Conservation (phyloP, 2,329 filamentous ascomycete species). For the Alternaria postmessia region DNA sequence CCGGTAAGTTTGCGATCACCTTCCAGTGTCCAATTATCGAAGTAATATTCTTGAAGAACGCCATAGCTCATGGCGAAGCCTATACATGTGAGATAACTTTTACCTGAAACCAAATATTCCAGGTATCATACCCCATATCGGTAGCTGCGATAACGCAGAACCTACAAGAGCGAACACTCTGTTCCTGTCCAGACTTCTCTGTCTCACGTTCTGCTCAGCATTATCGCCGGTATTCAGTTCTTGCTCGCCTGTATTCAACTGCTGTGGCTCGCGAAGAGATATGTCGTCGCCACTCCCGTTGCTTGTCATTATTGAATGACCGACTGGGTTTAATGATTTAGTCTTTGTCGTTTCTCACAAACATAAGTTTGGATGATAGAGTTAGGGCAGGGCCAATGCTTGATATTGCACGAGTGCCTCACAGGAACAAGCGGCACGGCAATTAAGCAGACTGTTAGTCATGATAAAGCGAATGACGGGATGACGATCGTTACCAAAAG, state of each 20-base stretch:
- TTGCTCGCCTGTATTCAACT: neutral
- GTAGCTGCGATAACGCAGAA: constrained; percentile 58
- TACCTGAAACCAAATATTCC: neutral
- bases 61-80: constrained; percentile 36
- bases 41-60: constrained; percentile 33
- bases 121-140: constrained; percentile 59
- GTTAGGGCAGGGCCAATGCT: neutral
- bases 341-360: too few relatives aligned
- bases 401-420: neutral
- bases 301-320: neutral
- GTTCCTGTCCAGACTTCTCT: neutral
- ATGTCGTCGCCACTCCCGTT: neutral
- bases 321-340: too few relatives aligned
- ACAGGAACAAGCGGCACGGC: neutral
- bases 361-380: neutral
- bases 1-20: constrained; percentile 26
- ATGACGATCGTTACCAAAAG: neutral
- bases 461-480: neutral
- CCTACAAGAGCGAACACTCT: constrained; percentile 52
- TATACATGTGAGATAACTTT: neutral
- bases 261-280: neutral
- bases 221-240: neutral
- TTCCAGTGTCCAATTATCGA: constrained; percentile 25
- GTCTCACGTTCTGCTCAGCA: neutral
- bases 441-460: neutral